These are phyloP conservation scores for Nicotiana obtusifolia DNA, from an alignment of 257 asterid genomes.

Conservation along the genomic window DNA sequence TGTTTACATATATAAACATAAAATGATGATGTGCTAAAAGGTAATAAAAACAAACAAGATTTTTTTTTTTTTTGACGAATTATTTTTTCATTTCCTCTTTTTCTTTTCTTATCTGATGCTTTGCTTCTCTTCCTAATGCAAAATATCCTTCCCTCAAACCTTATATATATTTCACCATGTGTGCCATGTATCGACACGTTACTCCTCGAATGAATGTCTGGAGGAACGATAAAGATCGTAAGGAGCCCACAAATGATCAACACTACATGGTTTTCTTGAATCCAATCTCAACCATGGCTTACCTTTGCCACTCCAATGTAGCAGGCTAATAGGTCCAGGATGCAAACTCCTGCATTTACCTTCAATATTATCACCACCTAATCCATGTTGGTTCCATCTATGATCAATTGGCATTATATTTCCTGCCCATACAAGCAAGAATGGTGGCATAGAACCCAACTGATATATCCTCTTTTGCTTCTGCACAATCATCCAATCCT, in stretches of 20 bases:
- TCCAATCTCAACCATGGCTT: conserved; percentile 78
- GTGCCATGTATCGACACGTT: background rate
- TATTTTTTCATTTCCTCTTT: background rate
- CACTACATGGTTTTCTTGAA: conserved; percentile 57
- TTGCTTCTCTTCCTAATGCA: conserved; percentile 7
- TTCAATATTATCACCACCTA: conserved; percentile 68
- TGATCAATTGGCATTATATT: conserved; percentile 57
- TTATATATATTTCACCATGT: background rate
- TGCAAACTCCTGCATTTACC: conserved; percentile 65
- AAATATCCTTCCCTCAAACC: conserved; percentile 4
- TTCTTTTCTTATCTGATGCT: background rate
- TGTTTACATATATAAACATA: background rate
- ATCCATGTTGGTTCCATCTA: conserved; percentile 74
- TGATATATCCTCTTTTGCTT: conserved; percentile 56
- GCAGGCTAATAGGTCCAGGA: conserved; percentile 66
- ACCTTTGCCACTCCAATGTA: conserved; percentile 89
- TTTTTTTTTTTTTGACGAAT: background rate
- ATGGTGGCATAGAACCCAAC: conserved; percentile 68
- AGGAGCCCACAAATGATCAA: conserved; percentile 76
- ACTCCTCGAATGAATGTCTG: conserved; percentile 44
- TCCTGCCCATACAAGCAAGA: conserved; percentile 60
- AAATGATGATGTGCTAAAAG: background rate
- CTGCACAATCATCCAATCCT: conserved; percentile 64
- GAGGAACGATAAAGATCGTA: conserved; percentile 58
- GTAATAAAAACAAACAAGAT: background rate